Evolutionary conservation across 2,329 filamentous ascomycete genomes (phyloP).

Genomic region (Calonectria pteridis): DNA sequence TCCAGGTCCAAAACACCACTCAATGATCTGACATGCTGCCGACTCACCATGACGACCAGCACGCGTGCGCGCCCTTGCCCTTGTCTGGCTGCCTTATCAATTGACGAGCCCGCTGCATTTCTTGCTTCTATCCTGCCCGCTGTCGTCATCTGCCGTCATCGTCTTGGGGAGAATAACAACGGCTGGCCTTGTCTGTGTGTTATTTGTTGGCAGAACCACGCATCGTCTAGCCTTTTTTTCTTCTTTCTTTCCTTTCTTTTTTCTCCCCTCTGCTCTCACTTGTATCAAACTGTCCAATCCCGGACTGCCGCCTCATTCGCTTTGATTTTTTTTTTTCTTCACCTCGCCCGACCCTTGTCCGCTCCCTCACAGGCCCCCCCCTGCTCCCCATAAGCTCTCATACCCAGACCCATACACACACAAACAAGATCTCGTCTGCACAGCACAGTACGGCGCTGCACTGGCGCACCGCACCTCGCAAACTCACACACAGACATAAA

Average conservation of each 20-base stretch:
- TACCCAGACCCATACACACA: background rate
- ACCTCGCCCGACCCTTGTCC: background rate
- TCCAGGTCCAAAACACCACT: background rate
- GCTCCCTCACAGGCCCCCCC: background rate
- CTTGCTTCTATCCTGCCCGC: background rate
- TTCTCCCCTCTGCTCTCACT: background rate
- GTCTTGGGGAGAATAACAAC: background rate
- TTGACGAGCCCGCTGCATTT: background rate
- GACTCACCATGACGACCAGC: slow-evolving; percentile 17
- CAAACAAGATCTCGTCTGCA: background rate
- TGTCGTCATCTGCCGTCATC: background rate
- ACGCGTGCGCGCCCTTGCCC: background rate
- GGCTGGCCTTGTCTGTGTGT: background rate
- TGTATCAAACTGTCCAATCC: slow-evolving; percentile 3
- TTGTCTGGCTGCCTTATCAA: background rate
- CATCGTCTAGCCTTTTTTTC: background rate
- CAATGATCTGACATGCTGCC: background rate
- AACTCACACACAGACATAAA: slow-evolving; percentile 11
- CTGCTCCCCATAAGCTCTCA: slow-evolving; percentile 6
- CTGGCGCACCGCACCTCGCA: slow-evolving; percentile 1
- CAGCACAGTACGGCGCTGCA: slow-evolving; percentile 4
- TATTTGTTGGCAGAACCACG: background rate
- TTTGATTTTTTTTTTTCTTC: slow-evolving; percentile 8
- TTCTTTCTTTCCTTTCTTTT: background rate
- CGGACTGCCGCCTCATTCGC: background rate